Evolutionary conservation across 306 rosid species (phyloP).

Genomic region (Dalbergia cochinchinensis): DNA sequence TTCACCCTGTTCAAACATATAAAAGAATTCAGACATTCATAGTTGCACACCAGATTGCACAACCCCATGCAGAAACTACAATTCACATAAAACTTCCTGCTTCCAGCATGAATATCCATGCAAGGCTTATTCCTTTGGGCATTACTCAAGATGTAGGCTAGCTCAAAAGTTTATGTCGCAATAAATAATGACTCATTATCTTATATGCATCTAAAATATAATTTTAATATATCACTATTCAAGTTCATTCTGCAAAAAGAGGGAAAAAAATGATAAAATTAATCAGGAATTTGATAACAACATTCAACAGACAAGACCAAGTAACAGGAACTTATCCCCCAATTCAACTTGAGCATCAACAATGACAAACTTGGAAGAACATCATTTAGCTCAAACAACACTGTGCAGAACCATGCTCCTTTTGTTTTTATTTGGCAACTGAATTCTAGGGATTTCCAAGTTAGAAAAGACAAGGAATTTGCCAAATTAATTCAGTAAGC

Average conservation of each 20-base stretch:
- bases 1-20: slow-evolving; percentile 12
- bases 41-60: neutral
- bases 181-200: neutral
- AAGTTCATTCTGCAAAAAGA: slow-evolving; percentile 7
- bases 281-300: neutral
- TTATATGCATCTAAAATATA: neutral
- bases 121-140: neutral
- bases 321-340: slow-evolving; percentile 4
- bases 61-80: slow-evolving; percentile 20
- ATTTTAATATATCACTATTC: neutral
- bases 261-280: slow-evolving; percentile 19
- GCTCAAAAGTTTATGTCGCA: slow-evolving; percentile 12
- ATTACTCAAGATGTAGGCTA: slow-evolving; percentile 1
- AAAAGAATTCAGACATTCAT: slow-evolving; percentile 10
- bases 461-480: slow-evolving; percentile 18
- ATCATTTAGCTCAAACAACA: slow-evolving; percentile 36
- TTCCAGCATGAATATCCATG: neutral
- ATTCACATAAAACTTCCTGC: slow-evolving; percentile 15
- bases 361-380: slow-evolving; percentile 11
- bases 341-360: neutral
- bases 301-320: slow-evolving; percentile 8
- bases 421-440: neutral
- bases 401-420: slow-evolving; percentile 16
- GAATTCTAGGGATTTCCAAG: neutral
- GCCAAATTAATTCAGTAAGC: neutral